Conservation (phyloP, 2,329 filamentous ascomycete genomes). For the Alternaria conjuncta region DNA sequence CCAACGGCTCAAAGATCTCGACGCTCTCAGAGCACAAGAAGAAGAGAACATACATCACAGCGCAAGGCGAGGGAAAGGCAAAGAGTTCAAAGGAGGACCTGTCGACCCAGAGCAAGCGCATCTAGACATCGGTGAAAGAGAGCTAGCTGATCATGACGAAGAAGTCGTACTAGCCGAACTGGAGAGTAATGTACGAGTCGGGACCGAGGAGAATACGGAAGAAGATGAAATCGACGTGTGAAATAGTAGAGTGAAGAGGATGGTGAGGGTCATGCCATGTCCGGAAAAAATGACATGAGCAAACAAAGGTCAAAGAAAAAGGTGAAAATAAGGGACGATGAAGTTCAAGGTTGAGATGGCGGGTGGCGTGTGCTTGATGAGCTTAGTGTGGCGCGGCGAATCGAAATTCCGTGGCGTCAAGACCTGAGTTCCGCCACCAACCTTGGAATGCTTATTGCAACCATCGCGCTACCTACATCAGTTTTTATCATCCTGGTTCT, state of each 20-base stretch:
- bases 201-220: neutral
- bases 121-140: neutral
- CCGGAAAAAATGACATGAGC: neutral
- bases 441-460: neutral
- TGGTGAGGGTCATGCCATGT: neutral
- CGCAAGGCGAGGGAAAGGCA: neutral
- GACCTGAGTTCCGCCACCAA: neutral
- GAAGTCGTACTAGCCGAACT: neutral
- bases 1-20: neutral
- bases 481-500: neutral
- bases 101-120: neutral
- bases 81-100: neutral
- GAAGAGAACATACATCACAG: neutral
- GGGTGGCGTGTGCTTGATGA: neutral
- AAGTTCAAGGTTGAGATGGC: neutral
- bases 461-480: neutral
- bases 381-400: neutral
- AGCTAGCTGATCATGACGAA: neutral
- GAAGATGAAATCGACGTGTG: neutral
- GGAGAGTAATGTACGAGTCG: neutral
- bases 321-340: neutral
- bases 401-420: neutral
- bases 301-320: neutral
- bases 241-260: neutral
- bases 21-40: neutral